phyloP scores from a whole-genome alignment of 805 yeast species.

The Yarrowia divulgata region DNA sequence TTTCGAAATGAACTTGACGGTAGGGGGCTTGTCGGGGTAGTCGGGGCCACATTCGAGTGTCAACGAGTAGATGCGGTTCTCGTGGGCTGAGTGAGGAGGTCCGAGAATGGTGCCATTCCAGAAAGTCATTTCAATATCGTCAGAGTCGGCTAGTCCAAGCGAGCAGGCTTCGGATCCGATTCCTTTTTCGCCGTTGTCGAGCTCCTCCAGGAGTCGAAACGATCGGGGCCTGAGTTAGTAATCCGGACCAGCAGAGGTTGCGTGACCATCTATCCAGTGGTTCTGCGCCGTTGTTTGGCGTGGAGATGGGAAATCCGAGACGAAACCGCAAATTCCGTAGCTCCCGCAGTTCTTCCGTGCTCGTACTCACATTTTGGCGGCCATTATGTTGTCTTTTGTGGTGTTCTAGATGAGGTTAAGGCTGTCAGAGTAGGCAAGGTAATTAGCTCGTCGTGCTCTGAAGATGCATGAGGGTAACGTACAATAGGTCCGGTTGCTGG shows the following conservation, averaged over 20 bases:
- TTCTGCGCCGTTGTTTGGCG: not conserved
- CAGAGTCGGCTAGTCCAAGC: slow-evolving; percentile 87
- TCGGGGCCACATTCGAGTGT: slow-evolving; percentile 79
- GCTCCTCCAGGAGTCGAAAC: slow-evolving; percentile 91
- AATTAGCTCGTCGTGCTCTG: slow-evolving; percentile 37
- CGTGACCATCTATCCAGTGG: not conserved
- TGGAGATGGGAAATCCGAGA: no score
- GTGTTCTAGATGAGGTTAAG: slow-evolving; percentile 39
- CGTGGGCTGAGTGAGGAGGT: slow-evolving; percentile 91
- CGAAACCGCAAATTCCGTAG: not conserved
- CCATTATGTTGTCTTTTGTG: slow-evolving; percentile 36
- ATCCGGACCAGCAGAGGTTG: not conserved
- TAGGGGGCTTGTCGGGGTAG: slow-evolving; percentile 92
- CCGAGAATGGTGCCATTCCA: slow-evolving; percentile 99
- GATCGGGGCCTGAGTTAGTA: slow-evolving; percentile 70
- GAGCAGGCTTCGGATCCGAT: slow-evolving; percentile 96
- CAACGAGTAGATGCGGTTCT: slow-evolving; percentile 88
- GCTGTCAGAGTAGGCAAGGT: slow-evolving; percentile 40
- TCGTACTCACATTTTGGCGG: slow-evolving; percentile 43
- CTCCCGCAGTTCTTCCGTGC: not conserved
- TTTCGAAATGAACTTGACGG: slow-evolving; percentile 78
- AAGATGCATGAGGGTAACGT: slow-evolving; percentile 34
- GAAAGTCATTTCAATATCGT: slow-evolving; percentile 89
- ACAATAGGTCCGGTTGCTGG: slow-evolving; percentile 18
- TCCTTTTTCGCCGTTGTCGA: slow-evolving; percentile 98